Evolutionary conservation across 176 grass and related monocot species (phyloP).

Genomic region (Saccharum spontaneum): DNA sequence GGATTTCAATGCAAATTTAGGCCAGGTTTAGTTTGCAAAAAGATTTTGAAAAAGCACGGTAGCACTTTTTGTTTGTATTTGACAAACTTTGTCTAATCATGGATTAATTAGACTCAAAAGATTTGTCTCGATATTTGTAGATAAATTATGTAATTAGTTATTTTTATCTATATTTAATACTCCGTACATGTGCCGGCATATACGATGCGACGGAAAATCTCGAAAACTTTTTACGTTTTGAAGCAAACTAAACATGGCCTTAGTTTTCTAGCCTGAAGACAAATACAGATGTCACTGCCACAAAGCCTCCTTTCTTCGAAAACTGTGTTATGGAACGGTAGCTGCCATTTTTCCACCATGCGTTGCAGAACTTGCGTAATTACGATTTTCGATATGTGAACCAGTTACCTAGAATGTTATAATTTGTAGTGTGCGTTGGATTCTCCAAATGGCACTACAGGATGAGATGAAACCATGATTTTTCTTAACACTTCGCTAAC

Average conservation of each 20-base stretch:
- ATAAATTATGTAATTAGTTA: no score
- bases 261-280: background rate
- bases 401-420: background rate
- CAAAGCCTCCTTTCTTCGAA: background rate
- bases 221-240: no score
- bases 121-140: no score
- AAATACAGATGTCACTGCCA: background rate
- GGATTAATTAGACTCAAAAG: no score
- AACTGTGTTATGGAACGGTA: background rate
- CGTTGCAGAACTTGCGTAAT: background rate
- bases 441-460: background rate
- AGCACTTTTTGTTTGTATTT: no score
- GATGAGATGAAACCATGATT: conserved; percentile 12
- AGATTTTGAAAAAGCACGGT: no score
- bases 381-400: background rate
- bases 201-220: no score
- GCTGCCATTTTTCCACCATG: background rate
- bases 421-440: conserved; percentile 9
- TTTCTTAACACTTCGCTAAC: background rate
- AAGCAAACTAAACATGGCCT: no score
- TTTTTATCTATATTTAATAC: no score
- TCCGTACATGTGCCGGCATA: no score
- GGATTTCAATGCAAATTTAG: conserved; percentile 9
- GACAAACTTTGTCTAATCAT: no score
- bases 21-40: no score